These are phyloP conservation scores for Pyrenula aspistea DNA, from an alignment of 495 filamentous ascomycete species.

Conservation along the genomic window DNA sequence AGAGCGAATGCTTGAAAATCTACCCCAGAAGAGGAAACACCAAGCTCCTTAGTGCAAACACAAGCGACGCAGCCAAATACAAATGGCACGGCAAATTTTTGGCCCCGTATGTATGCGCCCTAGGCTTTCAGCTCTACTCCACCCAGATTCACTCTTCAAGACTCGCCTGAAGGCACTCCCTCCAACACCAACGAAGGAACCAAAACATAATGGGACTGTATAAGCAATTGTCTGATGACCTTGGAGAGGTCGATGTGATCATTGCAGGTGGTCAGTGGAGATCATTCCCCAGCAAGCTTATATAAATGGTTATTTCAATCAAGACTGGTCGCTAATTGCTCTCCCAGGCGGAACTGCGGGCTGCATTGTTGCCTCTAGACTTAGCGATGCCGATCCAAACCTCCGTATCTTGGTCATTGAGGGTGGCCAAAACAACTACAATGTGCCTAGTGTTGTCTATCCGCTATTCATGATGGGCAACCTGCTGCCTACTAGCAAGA, in stretches of 20 bases:
- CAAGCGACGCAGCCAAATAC: too few species aligned
- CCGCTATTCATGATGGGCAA: conserved; percentile 4
- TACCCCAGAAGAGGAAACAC: too few species aligned
- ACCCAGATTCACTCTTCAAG: too few species aligned
- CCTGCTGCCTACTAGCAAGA: conserved; percentile 1
- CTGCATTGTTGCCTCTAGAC: conserved; percentile 3
- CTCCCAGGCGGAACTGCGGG: conserved; percentile 5
- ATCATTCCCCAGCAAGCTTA: background rate
- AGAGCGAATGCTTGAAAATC: too few species aligned
- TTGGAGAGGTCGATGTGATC: conserved; percentile 5
- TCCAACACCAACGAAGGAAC: background rate
- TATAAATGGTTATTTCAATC: background rate
- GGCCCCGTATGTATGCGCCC: too few species aligned
- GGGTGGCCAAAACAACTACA: conserved; percentile 1
- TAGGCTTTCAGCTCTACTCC: too few species aligned
- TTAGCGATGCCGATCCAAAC: conserved; percentile 5
- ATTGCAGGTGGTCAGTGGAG: conserved; percentile 3
- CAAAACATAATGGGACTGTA: conserved; percentile 2
- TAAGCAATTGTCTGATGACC: background rate
- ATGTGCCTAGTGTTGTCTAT: conserved; percentile 3
- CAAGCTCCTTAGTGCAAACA: too few species aligned
- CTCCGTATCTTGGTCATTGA: conserved; percentile 5
- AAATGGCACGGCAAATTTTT: too few species aligned
- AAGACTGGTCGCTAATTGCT: background rate
- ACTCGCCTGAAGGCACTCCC: too few species aligned